These are phyloP conservation scores for Periglandula ipomoeae DNA, from an alignment of 2,329 filamentous ascomycete species.

Conservation along the genomic window DNA sequence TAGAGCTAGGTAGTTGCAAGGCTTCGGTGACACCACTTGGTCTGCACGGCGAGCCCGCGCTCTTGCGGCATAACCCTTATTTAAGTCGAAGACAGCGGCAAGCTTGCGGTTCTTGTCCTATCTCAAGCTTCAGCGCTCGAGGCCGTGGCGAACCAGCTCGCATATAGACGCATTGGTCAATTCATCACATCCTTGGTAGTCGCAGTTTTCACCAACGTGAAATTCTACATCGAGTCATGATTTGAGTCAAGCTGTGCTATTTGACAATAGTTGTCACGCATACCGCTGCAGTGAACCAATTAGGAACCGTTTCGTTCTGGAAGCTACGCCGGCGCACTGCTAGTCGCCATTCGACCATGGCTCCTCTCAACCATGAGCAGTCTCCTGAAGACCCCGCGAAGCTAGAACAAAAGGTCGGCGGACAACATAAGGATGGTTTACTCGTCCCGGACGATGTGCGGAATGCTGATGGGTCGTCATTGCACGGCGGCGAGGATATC, in stretches of 20 bases:
- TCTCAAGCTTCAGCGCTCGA: too few relatives aligned
- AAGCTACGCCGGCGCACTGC: background rate
- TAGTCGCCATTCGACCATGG: background rate
- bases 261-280: too few relatives aligned
- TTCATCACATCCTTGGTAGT: too few relatives aligned
- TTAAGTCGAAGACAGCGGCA: background rate
- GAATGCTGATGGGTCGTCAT: constrained; percentile 14
- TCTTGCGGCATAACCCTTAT: background rate
- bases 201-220: too few relatives aligned
- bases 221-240: too few relatives aligned
- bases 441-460: constrained; percentile 6
- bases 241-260: too few relatives aligned
- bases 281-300: too few relatives aligned
- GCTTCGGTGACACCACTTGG: background rate
- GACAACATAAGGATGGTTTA: background rate
- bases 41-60: background rate
- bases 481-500: constrained; percentile 35
- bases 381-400: constrained; percentile 6
- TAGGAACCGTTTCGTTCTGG: background rate
- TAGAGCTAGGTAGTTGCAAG: too few relatives aligned
- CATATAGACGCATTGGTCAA: too few relatives aligned
- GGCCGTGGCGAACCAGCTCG: too few relatives aligned
- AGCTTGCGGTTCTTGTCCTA: background rate
- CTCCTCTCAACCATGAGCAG: background rate
- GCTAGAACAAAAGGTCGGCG: constrained; percentile 10